These are phyloP conservation scores for Ophiostoma piceae DNA, from an alignment of 2,329 filamentous ascomycete genomes.

Conservation along the genomic window DNA sequence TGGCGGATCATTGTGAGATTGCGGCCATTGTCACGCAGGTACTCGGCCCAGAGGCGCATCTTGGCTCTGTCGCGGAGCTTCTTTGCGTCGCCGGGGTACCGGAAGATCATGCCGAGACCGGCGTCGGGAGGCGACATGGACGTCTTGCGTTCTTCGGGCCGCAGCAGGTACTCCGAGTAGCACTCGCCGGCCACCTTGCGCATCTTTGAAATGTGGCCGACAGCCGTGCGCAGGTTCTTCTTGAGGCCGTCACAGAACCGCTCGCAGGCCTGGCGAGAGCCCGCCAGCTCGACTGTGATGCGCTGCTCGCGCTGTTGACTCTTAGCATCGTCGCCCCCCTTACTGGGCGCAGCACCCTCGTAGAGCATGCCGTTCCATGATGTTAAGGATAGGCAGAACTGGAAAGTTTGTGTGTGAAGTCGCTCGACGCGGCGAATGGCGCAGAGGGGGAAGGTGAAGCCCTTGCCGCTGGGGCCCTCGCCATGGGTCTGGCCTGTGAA, in stretches of 20 bases:
- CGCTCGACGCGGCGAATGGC: slow-evolving; percentile 88
- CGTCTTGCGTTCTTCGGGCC: slow-evolving; percentile 59
- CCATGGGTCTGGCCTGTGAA: slow-evolving; percentile 93
- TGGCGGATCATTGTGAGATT: slow-evolving; percentile 90
- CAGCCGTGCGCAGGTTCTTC: slow-evolving; percentile 76
- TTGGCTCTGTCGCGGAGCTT: slow-evolving; percentile 93
- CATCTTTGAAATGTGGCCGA: slow-evolving; percentile 81
- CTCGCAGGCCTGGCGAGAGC: slow-evolving; percentile 83
- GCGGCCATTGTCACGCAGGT: slow-evolving; percentile 88
- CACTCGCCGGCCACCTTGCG: slow-evolving; percentile 75
- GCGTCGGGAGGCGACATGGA: slow-evolving; percentile 73
- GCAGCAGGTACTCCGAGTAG: slow-evolving; percentile 81
- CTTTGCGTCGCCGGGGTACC: slow-evolving; percentile 89
- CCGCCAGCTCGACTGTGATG: slow-evolving; percentile 85
- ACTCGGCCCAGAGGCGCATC: slow-evolving; percentile 96
- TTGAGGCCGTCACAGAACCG: slow-evolving; percentile 95
- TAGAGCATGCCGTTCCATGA: slow-evolving; percentile 78
- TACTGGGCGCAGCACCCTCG: slow-evolving; percentile 43
- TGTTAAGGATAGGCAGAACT: slow-evolving; percentile 89
- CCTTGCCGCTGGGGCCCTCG: slow-evolving; percentile 87
- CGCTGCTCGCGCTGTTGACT: slow-evolving; percentile 60
- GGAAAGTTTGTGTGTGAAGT: slow-evolving; percentile 82
- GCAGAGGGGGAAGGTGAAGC: slow-evolving; percentile 89
- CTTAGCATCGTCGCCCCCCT: slow-evolving; percentile 28
- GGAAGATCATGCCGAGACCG: slow-evolving; percentile 84